A percentile compares a stretch with the other conserved stretches of the same genome.
These are phyloP conservation scores for Nakataea oryzae DNA, from an alignment of 2,329 filamentous ascomycete genomes.

Conservation along the genomic window DNA sequence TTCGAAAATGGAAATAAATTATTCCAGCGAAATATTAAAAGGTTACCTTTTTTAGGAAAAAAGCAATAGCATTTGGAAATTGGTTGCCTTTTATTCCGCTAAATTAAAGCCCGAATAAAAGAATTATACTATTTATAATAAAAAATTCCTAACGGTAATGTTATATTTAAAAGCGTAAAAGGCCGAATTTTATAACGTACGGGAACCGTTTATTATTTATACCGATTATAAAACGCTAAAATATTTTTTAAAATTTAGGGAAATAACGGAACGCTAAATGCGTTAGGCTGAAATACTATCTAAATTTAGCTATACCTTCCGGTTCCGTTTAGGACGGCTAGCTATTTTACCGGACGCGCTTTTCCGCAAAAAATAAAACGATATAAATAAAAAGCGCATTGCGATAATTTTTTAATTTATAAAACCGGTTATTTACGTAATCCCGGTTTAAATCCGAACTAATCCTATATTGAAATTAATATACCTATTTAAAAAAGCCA, in stretches of 20 bases:
- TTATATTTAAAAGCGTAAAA: background rate
- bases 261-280: no score
- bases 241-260: background rate
- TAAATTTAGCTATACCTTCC: no score
- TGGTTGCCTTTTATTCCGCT: background rate
- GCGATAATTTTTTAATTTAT: no score
- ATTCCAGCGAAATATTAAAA: background rate
- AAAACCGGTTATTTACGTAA: no score
- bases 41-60: background rate
- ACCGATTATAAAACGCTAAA: background rate
- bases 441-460: no score
- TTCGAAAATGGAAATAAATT: background rate
- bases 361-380: no score
- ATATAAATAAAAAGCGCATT: no score
- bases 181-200: background rate
- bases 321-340: no score
- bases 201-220: background rate
- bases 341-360: no score
- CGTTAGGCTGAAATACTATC: no score
- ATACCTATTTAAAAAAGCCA: no score
- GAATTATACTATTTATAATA: background rate
- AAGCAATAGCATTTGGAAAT: background rate
- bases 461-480: no score
- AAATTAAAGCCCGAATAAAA: background rate
- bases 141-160: background rate